Conservation (phyloP, 2,329 filamentous ascomycete species). For the Scedosporium apiospermum region DNA sequence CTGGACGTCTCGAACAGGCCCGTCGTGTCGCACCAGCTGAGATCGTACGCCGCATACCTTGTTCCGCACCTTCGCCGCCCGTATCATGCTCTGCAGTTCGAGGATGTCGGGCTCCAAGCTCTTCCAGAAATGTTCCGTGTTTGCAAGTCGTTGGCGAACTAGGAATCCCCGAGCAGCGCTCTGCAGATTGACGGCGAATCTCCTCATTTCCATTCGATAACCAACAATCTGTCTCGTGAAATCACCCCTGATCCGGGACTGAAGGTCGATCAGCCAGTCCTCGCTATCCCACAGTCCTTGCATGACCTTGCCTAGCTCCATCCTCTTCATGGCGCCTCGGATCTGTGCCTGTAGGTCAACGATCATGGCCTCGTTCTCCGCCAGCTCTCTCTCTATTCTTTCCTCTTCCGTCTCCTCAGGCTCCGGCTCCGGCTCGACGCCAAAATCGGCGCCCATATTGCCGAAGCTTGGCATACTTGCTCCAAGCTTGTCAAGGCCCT, state of each 20-base stretch:
- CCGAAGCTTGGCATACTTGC: constrained; percentile 96
- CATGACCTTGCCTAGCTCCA: constrained; percentile 75
- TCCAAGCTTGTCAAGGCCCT: constrained; percentile 90
- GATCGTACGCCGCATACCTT: constrained; percentile 46
- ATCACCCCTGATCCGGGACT: constrained; percentile 79
- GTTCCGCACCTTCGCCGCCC: constrained; percentile 55
- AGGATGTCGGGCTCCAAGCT: constrained; percentile 63
- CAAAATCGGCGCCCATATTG: constrained; percentile 93
- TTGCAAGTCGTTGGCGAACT: constrained; percentile 51
- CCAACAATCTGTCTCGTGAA: constrained; percentile 74
- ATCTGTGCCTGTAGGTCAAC: constrained; percentile 80
- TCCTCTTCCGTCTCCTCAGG: constrained; percentile 87
- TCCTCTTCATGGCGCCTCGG: constrained; percentile 67
- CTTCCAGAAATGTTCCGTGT: constrained; percentile 59
- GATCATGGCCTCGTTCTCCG: constrained; percentile 63
- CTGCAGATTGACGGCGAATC: constrained; percentile 72
- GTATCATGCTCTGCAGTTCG: constrained; percentile 71
- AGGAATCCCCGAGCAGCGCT: constrained; percentile 69
- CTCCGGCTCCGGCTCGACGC: constrained; percentile 69
- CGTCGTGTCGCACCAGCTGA: constrained; percentile 52
- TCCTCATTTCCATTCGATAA: constrained; percentile 75
- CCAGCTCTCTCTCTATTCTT: constrained; percentile 70
- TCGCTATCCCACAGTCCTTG: constrained; percentile 83
- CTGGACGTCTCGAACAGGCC: constrained; percentile 57
- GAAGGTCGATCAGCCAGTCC: constrained; percentile 66